Conservation (phyloP, 208 protist species). For the Acanthamoeba quina region DNA sequence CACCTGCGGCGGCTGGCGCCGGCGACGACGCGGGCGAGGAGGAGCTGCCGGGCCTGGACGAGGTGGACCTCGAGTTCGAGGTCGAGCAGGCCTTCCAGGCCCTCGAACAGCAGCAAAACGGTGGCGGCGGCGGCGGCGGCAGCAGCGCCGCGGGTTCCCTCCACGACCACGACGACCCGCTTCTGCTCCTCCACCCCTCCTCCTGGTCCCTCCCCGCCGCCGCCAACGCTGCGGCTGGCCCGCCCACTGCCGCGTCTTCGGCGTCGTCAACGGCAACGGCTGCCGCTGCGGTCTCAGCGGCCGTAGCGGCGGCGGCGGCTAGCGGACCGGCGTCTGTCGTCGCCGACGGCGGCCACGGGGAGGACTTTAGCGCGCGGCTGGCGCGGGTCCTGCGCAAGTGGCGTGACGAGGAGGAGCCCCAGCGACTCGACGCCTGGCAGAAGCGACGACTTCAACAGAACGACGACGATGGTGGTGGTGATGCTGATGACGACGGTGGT, state of each 20-base stretch:
- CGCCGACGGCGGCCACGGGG: neutral
- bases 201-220: neutral
- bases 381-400: conserved; percentile 4
- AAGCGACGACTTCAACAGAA: neutral
- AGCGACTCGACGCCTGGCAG: neutral
- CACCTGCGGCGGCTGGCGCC: neutral
- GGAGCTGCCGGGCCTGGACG: conserved; percentile 6
- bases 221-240: too few species aligned
- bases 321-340: neutral
- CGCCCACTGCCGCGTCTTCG: too few species aligned
- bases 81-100: conserved; percentile 32
- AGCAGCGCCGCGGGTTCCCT: neutral
- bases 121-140: neutral
- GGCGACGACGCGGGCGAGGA: neutral
- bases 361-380: conserved; percentile 6
- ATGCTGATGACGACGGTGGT: neutral
- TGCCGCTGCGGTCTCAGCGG: neutral
- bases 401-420: neutral
- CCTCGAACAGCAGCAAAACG: neutral
- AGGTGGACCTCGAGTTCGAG: conserved; percentile 47
- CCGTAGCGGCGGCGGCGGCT: too few species aligned
- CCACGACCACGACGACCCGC: neutral
- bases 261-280: neutral
- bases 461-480: too few species aligned
- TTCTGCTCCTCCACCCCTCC: neutral